Evolutionary conservation across 225 moss, liverwort and hornwort genomes (phyloP).

Genomic region (Polytrichum formosum): DNA sequence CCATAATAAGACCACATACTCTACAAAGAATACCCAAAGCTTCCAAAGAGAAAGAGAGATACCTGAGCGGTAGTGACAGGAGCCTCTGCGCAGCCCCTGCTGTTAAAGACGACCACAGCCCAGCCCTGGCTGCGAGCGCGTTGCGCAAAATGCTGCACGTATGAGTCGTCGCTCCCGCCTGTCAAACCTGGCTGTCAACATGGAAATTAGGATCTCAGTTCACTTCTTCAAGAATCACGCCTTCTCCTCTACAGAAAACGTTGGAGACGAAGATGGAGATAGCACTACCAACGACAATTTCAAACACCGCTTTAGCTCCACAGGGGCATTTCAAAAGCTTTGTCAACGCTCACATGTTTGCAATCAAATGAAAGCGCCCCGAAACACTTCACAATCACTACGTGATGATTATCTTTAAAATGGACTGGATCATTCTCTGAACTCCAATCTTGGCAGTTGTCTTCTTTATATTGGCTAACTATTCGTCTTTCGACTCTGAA

Average conservation of each 20-base stretch:
- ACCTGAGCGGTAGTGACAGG: slow-evolving; percentile 66
- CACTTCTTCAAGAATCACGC: slow-evolving; percentile 12
- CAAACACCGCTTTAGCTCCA: background rate
- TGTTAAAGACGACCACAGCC: slow-evolving; percentile 55
- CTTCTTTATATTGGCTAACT: background rate
- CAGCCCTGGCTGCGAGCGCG: slow-evolving; percentile 46
- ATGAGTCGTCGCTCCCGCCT: slow-evolving; percentile 59
- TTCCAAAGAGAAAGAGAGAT: background rate
- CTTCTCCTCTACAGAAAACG: background rate
- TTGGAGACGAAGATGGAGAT: background rate
- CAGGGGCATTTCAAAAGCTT: too few species aligned
- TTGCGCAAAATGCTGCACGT: slow-evolving; percentile 45
- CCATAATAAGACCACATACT: too few species aligned
- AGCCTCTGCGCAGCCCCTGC: slow-evolving; percentile 55
- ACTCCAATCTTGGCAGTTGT: background rate
- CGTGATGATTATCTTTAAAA: too few species aligned
- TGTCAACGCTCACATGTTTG: too few species aligned
- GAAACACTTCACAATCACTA: too few species aligned
- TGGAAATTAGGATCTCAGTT: too few species aligned
- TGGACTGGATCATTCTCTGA: too few species aligned
- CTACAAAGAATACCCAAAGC: background rate
- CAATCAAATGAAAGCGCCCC: too few species aligned
- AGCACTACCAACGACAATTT: background rate
- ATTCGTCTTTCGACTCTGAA: too few species aligned
- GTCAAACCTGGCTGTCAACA: slow-evolving; percentile 52